Evolutionary conservation across 176 grass and related monocot species (phyloP), one percentile per base, ranked within the genome.

Genomic region (Eleusine coracana): DNA sequence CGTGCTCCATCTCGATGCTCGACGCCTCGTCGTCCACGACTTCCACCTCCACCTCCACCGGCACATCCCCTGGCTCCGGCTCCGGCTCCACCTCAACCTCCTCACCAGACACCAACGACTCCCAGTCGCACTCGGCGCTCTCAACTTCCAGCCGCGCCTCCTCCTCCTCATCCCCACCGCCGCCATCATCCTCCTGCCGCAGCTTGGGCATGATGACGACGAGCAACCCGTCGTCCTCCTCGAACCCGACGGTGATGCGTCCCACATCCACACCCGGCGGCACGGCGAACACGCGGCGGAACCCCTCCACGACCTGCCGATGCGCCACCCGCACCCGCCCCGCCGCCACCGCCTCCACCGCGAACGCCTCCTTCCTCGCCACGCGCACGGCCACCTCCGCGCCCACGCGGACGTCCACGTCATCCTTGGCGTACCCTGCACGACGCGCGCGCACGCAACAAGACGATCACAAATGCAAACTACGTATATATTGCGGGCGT

Each of bases 141-240:
- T 84, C 82, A 23, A 81, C 71, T 14, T 76, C 77, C 3, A 89
- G 41, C 40, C 69, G 12, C 13, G 17, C 34, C 5, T 68, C 62
- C 14, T 31, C 64, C 2, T 82, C 79, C 4, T 27, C 54, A 21
- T 68, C 60, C 13, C n/a, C 64, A 1, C 76, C 79, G 6, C 38
- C 52, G 29, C 3, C 56, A 15, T 0, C 12, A 2, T 21, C 82
- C 7, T 10, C 18, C 10, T 14, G 11, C 49, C 1, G 78, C 17
- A 79, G 18, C 88, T 97, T 97, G 64, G 95, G 95, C 83, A 97
- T 76, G 82, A 94, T 80, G 86, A 94, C 78, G 70, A 97, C 62
- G 55, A 97, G 87, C 66, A 94, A 42, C n/a, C 23, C 86, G 28
- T 92, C 86, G 14, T 94, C 95, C 88, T 97, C 92, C 69, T 89